A percentile compares a stretch with the other conserved stretches of the same genome.
Evolutionary conservation across 441 rosid genomes (phyloP).

Genomic region (Corymbia calophylla): DNA sequence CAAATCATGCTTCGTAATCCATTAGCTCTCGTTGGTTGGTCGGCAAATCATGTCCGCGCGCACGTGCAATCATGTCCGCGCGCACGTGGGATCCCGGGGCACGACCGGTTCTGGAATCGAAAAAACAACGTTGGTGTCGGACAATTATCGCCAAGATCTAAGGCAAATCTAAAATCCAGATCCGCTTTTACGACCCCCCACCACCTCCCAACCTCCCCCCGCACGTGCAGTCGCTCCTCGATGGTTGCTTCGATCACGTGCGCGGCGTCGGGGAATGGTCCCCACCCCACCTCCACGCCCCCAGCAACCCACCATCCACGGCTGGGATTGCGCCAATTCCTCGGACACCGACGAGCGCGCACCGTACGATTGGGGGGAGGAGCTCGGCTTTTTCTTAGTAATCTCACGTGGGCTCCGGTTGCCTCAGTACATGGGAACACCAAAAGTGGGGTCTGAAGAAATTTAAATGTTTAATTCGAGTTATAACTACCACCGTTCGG

Average conservation of each 20-base stretch:
- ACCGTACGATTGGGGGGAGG: background rate
- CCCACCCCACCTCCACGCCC: background rate
- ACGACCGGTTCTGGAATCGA: background rate
- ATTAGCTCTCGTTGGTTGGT: background rate
- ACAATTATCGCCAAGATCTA: background rate
- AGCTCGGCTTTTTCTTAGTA: background rate
- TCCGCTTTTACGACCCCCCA: background rate
- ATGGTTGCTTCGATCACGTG: background rate
- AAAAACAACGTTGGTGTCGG: background rate
- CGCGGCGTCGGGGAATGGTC: background rate
- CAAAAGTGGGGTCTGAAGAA: background rate
- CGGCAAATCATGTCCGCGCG: background rate
- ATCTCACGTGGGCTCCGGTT: background rate
- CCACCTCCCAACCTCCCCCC: background rate
- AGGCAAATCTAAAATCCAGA: background rate
- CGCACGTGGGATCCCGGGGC: background rate
- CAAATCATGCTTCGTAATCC: background rate
- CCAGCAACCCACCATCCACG: background rate
- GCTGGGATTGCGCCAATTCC: background rate
- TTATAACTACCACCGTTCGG: background rate
- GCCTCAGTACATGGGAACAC: background rate
- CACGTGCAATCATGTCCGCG: background rate
- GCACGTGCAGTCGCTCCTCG: background rate
- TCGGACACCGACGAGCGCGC: background rate
- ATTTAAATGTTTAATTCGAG: background rate